phyloP scores from a whole-genome alignment of 371 early-diverging fungal genomes.

The Apophysomyces sp. region DNA sequence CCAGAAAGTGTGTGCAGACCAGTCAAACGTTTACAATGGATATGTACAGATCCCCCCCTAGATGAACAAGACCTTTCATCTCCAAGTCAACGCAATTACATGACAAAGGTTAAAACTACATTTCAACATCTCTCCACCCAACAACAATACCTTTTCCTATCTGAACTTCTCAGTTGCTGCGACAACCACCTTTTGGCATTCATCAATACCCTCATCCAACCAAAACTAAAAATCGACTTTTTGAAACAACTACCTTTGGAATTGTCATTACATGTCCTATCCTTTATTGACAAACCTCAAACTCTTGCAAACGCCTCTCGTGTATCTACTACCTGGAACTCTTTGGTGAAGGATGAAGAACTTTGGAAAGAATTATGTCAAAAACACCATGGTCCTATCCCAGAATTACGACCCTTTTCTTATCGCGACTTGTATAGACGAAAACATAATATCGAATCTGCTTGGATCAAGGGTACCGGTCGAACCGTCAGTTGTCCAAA shows the following conservation, averaged over 20 bases:
- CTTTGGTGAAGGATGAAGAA: conserved; percentile 65
- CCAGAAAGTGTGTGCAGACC: background rate
- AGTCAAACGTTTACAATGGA: conserved; percentile 1
- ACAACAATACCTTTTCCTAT: conserved; percentile 16
- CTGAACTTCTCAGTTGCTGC: conserved; percentile 54
- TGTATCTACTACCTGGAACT: conserved; percentile 78
- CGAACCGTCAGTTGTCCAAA: conserved; percentile 45
- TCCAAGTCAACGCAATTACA: conserved; percentile 10
- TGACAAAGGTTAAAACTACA: conserved; percentile 16
- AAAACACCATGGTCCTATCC: conserved; percentile 28
- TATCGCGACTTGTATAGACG: conserved; percentile 69
- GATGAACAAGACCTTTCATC: background rate
- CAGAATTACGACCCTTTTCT: conserved; percentile 27
- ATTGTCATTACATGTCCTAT: conserved; percentile 9
- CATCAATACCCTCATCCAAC: conserved; percentile 58
- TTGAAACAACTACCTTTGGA: conserved; percentile 23
- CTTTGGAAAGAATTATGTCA: conserved; percentile 51
- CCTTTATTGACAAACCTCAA: conserved; percentile 66
- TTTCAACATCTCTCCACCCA: conserved; percentile 5
- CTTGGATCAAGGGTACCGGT: conserved; percentile 67
- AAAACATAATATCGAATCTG: conserved; percentile 63
- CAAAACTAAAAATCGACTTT: conserved; percentile 79
- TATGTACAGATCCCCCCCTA: background rate
- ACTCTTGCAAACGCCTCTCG: conserved; percentile 73
- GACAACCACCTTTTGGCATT: conserved; percentile 58